Base-by-base conservation (phyloP, 2,329 filamentous ascomycete species). In the Phialemoniopsis sp. region DNA sequence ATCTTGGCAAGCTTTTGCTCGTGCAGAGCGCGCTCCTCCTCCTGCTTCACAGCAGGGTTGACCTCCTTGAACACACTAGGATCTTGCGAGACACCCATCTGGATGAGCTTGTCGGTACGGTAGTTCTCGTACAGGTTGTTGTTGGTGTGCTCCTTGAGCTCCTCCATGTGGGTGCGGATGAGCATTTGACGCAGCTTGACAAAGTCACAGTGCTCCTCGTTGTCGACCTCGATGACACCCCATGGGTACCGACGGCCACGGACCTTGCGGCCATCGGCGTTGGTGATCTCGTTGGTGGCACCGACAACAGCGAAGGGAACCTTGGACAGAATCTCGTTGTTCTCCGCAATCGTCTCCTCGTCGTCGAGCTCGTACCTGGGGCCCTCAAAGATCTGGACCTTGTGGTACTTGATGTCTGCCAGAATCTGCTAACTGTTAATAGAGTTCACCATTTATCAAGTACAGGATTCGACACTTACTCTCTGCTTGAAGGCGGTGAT, bases 1-100 rank as follows among this genome's bases (percentile, higher is more conserved):
- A 98, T 98, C 88, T 98, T 98, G 67, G 91, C 89, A 55, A 98
- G 88, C 78, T 98, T 98, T 78, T 96, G 90, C 73, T 98, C 93
- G 78, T 98, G 93, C 54, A 98, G 78, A 49, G 87, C 85, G 58
- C 93, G 89, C 77, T 98, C 93, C 73, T 98, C 93, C 67, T 98
- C 93, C 72, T 98, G 93, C 85, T 98, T 98, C 70, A 97, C 93
- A 34, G 93, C 91, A 48, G 93, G 93, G 80, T 98, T 98, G 78
- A 98, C 89, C 82, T 98, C 93, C 82, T 98, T 98, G 87, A 98
- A 98, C 55, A 98, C 93, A 64, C 87, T 95, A 54, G 90, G 90
- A 71, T 98, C 93, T 67, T 98, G 93, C 50, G 91, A 90, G 55
- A 98, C 91, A 64, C 93, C 93, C 91, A 98, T 97, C 55, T 85